Evolutionary conservation across 768 basidiomycete genomes (phyloP), one percentile per base, ranked within the genome.

Genomic region (Lentinula sp.): DNA sequence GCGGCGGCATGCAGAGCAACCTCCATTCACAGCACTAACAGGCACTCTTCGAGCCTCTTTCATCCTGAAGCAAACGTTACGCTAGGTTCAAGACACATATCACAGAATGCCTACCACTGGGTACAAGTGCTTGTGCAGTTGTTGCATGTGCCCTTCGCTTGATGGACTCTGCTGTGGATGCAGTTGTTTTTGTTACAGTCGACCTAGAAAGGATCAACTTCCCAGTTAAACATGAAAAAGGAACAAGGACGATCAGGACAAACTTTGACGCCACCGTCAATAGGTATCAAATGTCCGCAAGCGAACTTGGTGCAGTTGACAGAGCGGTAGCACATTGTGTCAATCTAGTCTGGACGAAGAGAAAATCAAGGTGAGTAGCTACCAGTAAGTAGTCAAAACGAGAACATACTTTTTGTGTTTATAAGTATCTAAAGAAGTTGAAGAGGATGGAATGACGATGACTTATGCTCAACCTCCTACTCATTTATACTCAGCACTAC

Each of bases 301-400:
- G 57, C 57, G 20, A 23, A 60, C 36, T 52, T 52, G 7, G 50
- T 41, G 39, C 51, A 60, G 37, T 51, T 52, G n/a, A 60, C 36
- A 15, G 49, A 37, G 20, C 59, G 59, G 41, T 51, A 42, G 59
- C 59, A 60, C 59, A 60, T 60, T 8, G 15, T 50, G 48, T 28
- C 1, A 33, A 50, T 12, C 15, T 45, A 35, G 18, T 58, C n/a
- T 43, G 10, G 20, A 9, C 16, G 39, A 56, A 18, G 37, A 16
- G 20, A 41, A 18, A 46, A 35, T 43, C 10, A 8, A 20, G 18
- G 2, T 36, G 37, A 36, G 49, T 23, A 33, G 28, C 49, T 50
- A 18, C 7, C 16, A 53, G n/a, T 8, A 23, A 15, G 16, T 15
- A 6, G 28, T 9, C 10, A 32, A 32, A 18, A 7, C 13, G 9